Conservation (phyloP, 192 early-diverging fungal genomes). For the Endogone sp. region DNA sequence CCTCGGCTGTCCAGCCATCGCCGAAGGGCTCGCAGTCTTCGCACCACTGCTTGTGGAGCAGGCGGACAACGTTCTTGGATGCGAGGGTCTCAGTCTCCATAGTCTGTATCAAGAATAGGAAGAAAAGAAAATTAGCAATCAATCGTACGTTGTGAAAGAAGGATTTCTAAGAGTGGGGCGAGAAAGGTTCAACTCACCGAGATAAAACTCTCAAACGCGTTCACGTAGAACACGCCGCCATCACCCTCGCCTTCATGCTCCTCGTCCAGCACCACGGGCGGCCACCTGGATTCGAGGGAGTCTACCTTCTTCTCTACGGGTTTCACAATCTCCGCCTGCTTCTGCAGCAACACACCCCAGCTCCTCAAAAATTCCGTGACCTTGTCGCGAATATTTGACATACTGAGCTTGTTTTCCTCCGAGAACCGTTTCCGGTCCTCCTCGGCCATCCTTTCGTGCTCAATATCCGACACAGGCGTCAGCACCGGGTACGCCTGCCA, state of each 20-base stretch:
- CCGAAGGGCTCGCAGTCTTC: slow-evolving; percentile 18
- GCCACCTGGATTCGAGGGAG: slow-evolving; percentile 1
- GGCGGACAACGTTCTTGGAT: slow-evolving; percentile 47
- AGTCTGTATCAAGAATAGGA: slow-evolving; percentile 25
- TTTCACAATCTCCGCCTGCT: too few species aligned
- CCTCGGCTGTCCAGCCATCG: slow-evolving; percentile 20
- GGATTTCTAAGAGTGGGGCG: neutral
- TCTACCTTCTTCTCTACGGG: neutral
- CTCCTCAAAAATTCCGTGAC: too few species aligned
- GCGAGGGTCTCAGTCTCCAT: slow-evolving; percentile 66
- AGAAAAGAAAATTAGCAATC: slow-evolving; percentile 3
- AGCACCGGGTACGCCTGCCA: slow-evolving; percentile 63
- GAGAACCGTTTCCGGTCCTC: neutral
- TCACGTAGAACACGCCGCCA: slow-evolving; percentile 50
- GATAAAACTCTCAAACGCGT: slow-evolving; percentile 55
- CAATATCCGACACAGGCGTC: slow-evolving; percentile 12
- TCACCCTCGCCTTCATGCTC: slow-evolving; percentile 26
- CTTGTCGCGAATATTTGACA: too few species aligned
- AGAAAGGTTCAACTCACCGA: slow-evolving; percentile 33
- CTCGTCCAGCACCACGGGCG: slow-evolving; percentile 20
- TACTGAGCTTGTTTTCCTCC: too few species aligned
- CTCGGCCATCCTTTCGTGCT: neutral
- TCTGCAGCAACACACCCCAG: too few species aligned
- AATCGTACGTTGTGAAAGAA: neutral
- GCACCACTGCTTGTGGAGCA: slow-evolving; percentile 41